Base-by-base conservation (phyloP, 1,139 yeast genomes). In the Yamadazyma songkhlaensis region DNA sequence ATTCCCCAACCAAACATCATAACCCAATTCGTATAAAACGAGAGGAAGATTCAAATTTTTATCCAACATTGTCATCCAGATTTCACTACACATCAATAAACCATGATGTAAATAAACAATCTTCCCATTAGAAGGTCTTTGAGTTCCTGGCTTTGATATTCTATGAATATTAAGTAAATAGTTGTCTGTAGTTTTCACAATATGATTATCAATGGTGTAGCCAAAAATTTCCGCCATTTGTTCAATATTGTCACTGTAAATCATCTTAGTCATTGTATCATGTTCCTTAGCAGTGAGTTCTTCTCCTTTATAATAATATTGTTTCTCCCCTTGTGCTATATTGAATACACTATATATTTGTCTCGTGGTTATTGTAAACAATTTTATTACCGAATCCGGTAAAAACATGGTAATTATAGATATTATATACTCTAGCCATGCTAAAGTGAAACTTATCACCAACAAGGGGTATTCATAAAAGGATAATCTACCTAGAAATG, bases 1-100 rank as follows among this genome's bases (percentile, higher is more conserved):
- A 57, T 88, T 88, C 1, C 96, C 96, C 46, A 88, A 62, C 90
- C 94, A 88, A n/a, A 88, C 95, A 54, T 88, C 96, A 56, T 81
- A 88, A 3, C 96, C 96, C 43, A 80, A 57, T 45, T 86, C 90
- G 40, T 83, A 86, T 32, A 90, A 67, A 2, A 78, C 66, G 53
- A 85, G 83, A 0, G 97, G 96, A 38, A 90, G 60, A 51, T 86
- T 85, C 36, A 73, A 69, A 29, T 76, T 55, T 31, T 79, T 75
- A 11, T 81, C 77, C 25, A 80, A 57, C 75, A 79, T 81, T 23
- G 92, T 77, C 32, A 85, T 79, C 97, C 96, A 87, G 7, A 90
- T 77, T 52, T 90, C 97, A 36, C 94, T 81, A 54, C 83, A 81
- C 97, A 90, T 90, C 47, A 90, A 70, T 39, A 90, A 67, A 0